Evolutionary conservation across 176 grass and related monocot species (phyloP).

Genomic region (Carex littledalei): DNA sequence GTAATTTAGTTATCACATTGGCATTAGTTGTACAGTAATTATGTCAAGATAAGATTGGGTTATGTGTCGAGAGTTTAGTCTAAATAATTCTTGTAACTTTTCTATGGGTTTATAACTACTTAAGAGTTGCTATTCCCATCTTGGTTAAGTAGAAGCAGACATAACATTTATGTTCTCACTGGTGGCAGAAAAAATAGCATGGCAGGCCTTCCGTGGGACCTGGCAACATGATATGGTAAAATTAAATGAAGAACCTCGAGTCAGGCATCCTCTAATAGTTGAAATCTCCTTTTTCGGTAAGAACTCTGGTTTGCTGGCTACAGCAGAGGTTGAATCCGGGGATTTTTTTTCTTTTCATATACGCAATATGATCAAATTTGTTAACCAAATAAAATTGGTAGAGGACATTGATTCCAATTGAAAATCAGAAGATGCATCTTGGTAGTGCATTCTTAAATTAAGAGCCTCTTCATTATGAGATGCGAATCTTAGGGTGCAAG

Average conservation of each 20-base stretch:
- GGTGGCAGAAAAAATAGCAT: neutral
- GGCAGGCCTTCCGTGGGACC: neutral
- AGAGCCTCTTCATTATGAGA: neutral
- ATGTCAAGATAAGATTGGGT: neutral
- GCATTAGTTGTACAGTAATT: conserved; percentile 7
- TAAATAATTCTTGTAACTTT: neutral
- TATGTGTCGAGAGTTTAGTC: neutral
- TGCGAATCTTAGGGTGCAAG: neutral
- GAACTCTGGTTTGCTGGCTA: neutral
- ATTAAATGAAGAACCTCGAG: neutral
- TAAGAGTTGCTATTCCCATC: neutral
- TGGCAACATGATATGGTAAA: neutral
- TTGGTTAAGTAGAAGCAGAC: neutral
- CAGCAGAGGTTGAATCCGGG: neutral
- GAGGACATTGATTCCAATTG: neutral
- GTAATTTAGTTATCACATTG: conserved; percentile 13
- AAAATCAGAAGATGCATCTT: neutral
- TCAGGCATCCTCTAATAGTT: neutral
- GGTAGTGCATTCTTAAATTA: neutral
- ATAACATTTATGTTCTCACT: neutral
- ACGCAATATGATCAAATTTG: neutral
- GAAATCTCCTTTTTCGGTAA: neutral
- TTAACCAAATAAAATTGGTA: neutral
- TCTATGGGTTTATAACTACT: neutral
- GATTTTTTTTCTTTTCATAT: neutral